Percentiles rank a stretch among this genome's conserved stretches.
phyloP scores from a whole-genome alignment of 2,329 filamentous ascomycete species.

The Fusarium coffeatum region DNA sequence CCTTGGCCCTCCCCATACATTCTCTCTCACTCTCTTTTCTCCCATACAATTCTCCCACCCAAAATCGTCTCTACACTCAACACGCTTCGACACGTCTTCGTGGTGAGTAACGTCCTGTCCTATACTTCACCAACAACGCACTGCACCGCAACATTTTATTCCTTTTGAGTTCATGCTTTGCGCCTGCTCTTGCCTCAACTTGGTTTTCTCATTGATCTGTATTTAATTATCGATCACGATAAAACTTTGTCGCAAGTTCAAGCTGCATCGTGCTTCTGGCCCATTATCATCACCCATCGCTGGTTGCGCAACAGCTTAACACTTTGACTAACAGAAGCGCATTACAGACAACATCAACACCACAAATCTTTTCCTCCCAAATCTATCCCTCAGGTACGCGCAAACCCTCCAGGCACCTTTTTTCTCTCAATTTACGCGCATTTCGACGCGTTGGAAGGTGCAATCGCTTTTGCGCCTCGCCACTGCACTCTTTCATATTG shows the following conservation, averaged over 20 bases:
- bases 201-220: slow-evolving; percentile 14
- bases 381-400: slow-evolving; percentile 41
- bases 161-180: slow-evolving; percentile 49
- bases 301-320: slow-evolving; percentile 30
- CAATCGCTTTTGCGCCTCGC: slow-evolving; percentile 50
- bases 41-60: slow-evolving; percentile 71
- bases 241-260: slow-evolving; percentile 38
- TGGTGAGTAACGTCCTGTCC: slow-evolving; percentile 64
- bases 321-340: slow-evolving; percentile 47
- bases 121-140: slow-evolving; percentile 45
- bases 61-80: slow-evolving; percentile 59
- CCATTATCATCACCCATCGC: slow-evolving; percentile 33
- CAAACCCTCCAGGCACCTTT: slow-evolving; percentile 20
- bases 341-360: slow-evolving; percentile 46
- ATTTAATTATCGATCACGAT: slow-evolving; percentile 38
- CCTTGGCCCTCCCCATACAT: slow-evolving; percentile 65
- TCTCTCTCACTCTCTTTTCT: slow-evolving; percentile 66
- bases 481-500: slow-evolving; percentile 19
- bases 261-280: slow-evolving; percentile 35
- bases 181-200: slow-evolving; percentile 22
- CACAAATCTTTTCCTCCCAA: slow-evolving; percentile 25
- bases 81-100: slow-evolving; percentile 54
- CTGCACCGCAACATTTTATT: slow-evolving; percentile 50
- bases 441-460: slow-evolving; percentile 33
- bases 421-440: slow-evolving; percentile 24